Evolutionary conservation across 495 filamentous ascomycete species (phyloP).

Genomic region (Trichodelitschia bisporula): DNA sequence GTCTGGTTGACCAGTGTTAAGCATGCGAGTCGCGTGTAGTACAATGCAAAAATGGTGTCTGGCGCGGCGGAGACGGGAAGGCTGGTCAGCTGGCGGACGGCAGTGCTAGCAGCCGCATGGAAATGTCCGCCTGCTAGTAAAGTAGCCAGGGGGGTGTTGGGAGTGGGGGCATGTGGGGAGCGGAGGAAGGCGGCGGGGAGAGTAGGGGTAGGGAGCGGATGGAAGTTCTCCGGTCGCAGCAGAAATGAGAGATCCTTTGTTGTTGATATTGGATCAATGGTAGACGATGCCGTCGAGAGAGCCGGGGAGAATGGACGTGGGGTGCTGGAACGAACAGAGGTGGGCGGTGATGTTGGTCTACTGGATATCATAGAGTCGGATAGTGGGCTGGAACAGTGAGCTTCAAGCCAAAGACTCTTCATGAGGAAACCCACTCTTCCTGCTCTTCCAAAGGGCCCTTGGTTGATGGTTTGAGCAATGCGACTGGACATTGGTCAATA

Average conservation of each 20-base stretch:
- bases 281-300: neutral
- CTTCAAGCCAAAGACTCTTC: neutral
- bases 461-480: neutral
- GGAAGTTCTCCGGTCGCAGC: slow-evolving; percentile 32
- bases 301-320: neutral
- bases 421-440: neutral
- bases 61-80: slow-evolving; percentile 29
- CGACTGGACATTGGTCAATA: neutral
- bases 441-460: slow-evolving; percentile 1
- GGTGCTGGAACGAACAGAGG: neutral
- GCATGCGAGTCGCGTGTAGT: slow-evolving; percentile 66
- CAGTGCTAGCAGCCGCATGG: slow-evolving; percentile 47
- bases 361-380: neutral
- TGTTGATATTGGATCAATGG: neutral
- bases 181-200: slow-evolving; percentile 15
- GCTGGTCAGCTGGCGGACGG: slow-evolving; percentile 37
- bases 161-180: slow-evolving; percentile 18
- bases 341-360: neutral
- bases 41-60: slow-evolving; percentile 41
- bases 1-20: slow-evolving; percentile 46
- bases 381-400: neutral
- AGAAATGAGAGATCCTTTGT: neutral
- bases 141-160: slow-evolving; percentile 21
- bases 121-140: slow-evolving; percentile 37
- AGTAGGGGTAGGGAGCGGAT: slow-evolving; percentile 33